phyloP scores from a whole-genome alignment of 2,329 filamentous ascomycete species.

The Hypoxylon sp. region DNA sequence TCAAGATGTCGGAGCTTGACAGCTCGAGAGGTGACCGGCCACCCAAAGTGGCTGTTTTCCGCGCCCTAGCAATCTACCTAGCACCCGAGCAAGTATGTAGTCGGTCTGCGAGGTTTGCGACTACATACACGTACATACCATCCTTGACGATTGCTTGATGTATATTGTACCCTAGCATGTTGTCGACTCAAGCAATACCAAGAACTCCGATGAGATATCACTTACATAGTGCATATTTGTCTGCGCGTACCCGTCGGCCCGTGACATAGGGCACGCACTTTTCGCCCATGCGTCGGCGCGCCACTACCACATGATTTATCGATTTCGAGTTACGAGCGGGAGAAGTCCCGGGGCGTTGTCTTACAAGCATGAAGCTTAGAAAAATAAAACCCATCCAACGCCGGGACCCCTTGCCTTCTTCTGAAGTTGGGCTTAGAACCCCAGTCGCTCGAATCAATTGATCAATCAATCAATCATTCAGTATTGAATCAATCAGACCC shows the following conservation, averaged over 20 bases:
- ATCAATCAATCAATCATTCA: background rate
- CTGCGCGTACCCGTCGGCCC: conserved; percentile 35
- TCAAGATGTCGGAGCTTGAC: conserved; percentile 14
- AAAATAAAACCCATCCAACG: conserved; percentile 12
- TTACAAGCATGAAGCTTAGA: conserved; percentile 8
- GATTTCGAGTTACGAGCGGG: conserved; percentile 18
- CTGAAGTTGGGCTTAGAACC: background rate
- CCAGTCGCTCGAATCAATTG: background rate
- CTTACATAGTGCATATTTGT: conserved; percentile 16
- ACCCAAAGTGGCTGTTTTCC: conserved; percentile 17
- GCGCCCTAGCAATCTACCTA: conserved; percentile 5
- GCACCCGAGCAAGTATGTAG: conserved; percentile 14
- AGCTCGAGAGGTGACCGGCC: conserved; percentile 4
- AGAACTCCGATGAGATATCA: conserved; percentile 21
- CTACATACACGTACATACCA: background rate
- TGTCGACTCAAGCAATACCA: conserved; percentile 42
- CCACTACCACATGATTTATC: conserved; percentile 13
- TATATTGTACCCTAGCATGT: conserved; percentile 6
- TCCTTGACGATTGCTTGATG: background rate
- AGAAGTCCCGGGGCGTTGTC: conserved; percentile 7
- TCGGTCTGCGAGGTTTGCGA: background rate
- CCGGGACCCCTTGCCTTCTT: conserved; percentile 17
- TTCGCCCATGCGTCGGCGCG: conserved; percentile 21
- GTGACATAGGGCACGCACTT: conserved; percentile 25
- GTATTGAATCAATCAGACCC: background rate